Evolutionary conservation across 2,329 filamentous ascomycete genomes (phyloP).

Genomic region (Parastagonospora nodorum): DNA sequence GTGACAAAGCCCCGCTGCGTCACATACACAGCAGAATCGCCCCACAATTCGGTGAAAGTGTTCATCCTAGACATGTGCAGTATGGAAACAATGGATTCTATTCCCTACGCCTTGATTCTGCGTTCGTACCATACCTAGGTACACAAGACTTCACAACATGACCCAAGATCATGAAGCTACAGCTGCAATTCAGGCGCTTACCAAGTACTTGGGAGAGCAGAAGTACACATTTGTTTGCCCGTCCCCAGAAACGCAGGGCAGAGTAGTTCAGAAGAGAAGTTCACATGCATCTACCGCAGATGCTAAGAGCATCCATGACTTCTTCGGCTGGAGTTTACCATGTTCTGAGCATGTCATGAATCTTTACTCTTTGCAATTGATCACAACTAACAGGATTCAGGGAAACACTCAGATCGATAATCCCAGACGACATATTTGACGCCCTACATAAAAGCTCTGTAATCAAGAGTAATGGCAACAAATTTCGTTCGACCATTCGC

Average conservation of each 20-base stretch:
- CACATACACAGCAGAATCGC: background rate
- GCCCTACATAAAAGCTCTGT: conserved; percentile 8
- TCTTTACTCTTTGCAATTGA: background rate
- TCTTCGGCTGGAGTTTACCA: conserved; percentile 29
- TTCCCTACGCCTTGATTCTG: too few relatives aligned
- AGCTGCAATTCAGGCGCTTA: conserved; percentile 16
- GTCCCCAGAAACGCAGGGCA: conserved; percentile 25
- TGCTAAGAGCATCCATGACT: conserved; percentile 22
- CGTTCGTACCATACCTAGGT: too few relatives aligned
- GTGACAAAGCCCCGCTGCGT: background rate
- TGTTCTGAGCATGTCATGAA: conserved; percentile 17
- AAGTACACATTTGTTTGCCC: conserved; percentile 26
- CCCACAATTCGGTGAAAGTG: too few relatives aligned
- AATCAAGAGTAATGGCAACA: conserved; percentile 8
- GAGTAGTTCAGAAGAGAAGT: conserved; percentile 21
- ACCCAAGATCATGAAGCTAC: conserved; percentile 2
- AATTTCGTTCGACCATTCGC: conserved; percentile 23
- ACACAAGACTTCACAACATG: background rate
- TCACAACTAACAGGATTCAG: background rate
- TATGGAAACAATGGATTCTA: too few relatives aligned
- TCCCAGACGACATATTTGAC: conserved; percentile 19
- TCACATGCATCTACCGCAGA: conserved; percentile 15
- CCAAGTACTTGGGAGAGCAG: conserved; percentile 14
- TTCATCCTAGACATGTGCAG: too few relatives aligned
- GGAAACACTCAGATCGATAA: conserved; percentile 13